phyloP scores from a whole-genome alignment of 1,284 basidiomycete genomes.

The Malassezia restricta region DNA sequence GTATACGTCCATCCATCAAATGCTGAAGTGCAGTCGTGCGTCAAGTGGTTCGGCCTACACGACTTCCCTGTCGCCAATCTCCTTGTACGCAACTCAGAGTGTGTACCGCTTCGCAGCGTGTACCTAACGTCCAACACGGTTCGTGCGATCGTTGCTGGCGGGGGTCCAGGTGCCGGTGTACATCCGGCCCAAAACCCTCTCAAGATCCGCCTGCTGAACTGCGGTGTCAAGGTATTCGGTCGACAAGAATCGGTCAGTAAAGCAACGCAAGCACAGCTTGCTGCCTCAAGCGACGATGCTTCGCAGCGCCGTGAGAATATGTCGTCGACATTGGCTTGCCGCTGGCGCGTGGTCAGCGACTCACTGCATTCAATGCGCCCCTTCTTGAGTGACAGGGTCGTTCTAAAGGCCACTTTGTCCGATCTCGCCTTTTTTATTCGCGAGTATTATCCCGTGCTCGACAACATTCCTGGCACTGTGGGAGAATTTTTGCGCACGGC shows the following conservation, averaged over 20 bases:
- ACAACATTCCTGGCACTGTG: conserved; percentile 27
- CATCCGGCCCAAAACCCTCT: conserved; percentile 54
- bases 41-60: conserved; percentile 62
- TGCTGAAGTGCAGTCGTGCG: conserved; percentile 45
- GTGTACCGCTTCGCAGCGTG: conserved; percentile 64
- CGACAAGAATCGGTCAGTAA: conserved; percentile 51
- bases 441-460: conserved; percentile 33
- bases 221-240: conserved; percentile 67
- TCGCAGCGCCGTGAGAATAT: conserved; percentile 10
- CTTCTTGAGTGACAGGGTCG: conserved; percentile 57
- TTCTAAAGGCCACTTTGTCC: conserved; percentile 56
- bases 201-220: conserved; percentile 72
- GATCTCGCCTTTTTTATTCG: conserved; percentile 56
- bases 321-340: conserved; percentile 50
- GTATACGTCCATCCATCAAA: conserved; percentile 29
- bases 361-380: conserved; percentile 71
- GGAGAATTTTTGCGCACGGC: conserved; percentile 21
- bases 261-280: conserved; percentile 15
- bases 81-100: conserved; percentile 74
- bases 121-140: conserved; percentile 81
- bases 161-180: conserved; percentile 49
- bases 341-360: conserved; percentile 65
- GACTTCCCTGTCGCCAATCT: conserved; percentile 67
- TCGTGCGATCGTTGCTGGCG: conserved; percentile 60
- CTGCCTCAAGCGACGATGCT: not conserved